Percentiles rank a stretch among this genome's conserved stretches.
Conservation (phyloP, 176 grass and related monocot genomes). For the Oryza meyeriana region DNA sequence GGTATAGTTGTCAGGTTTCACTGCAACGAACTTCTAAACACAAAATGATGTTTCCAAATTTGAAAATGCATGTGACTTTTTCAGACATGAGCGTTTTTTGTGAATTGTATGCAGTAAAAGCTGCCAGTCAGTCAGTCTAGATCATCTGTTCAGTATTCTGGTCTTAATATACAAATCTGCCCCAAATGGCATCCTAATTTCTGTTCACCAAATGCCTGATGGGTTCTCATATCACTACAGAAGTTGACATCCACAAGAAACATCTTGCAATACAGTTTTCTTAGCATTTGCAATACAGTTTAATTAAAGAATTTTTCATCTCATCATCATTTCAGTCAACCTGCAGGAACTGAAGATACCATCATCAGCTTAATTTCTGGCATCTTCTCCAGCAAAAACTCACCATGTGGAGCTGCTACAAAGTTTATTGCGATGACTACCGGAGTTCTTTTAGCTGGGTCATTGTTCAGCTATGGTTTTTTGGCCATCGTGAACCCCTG, state of each 20-base stretch:
- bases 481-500: conserved; percentile 1
- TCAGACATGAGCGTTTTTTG: background rate
- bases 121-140: background rate
- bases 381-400: background rate
- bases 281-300: conserved; percentile 1
- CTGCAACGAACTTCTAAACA: background rate
- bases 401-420: conserved; percentile 6
- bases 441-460: background rate
- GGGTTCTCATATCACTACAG: background rate
- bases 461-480: background rate
- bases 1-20: background rate
- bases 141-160: background rate
- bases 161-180: background rate
- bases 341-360: conserved; percentile 28
- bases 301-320: background rate
- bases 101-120: background rate
- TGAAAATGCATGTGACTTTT: background rate
- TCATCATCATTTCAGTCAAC: conserved; percentile 16
- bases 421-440: background rate
- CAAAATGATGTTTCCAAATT: background rate
- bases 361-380: background rate
- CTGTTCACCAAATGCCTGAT: background rate
- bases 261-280: background rate
- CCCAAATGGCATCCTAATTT: background rate
- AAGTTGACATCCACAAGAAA: background rate